phyloP scores from a whole-genome alignment of 768 basidiomycete genomes.

The Serendipita sp. region DNA sequence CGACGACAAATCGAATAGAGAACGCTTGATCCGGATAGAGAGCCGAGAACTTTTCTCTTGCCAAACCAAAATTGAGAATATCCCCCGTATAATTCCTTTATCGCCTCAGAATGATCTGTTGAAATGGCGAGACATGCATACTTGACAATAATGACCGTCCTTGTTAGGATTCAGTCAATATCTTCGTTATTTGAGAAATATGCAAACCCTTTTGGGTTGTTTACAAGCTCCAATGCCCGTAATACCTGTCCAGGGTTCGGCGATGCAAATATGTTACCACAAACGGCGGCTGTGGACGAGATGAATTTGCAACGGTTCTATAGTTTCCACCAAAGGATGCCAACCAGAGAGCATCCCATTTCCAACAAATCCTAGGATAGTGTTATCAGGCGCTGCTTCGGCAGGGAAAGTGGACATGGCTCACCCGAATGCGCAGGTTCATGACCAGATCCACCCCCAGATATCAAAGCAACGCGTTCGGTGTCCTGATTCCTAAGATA shows the following conservation, averaged over 20 bases:
- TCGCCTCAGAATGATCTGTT: background rate
- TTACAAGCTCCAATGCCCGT: conserved; percentile 60
- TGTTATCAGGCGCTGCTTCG: background rate
- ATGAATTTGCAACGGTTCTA: background rate
- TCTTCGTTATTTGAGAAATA: background rate
- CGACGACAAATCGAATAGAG: conserved; percentile 57
- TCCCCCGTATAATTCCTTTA: conserved; percentile 50
- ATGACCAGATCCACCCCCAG: conserved; percentile 78
- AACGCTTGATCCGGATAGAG: conserved; percentile 50
- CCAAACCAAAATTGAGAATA: conserved; percentile 80
- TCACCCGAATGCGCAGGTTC: conserved; percentile 73
- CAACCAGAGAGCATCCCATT: conserved; percentile 63
- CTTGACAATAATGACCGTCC: conserved; percentile 76
- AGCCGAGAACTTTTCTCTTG: conserved; percentile 69
- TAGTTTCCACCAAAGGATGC: background rate
- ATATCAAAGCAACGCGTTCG: conserved; percentile 58
- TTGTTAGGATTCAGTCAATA: conserved; percentile 16
- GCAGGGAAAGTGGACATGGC: background rate
- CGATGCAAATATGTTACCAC: conserved; percentile 80
- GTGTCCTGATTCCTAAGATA: conserved; percentile 40
- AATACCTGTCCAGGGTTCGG: conserved; percentile 77
- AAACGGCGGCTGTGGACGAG: conserved; percentile 45
- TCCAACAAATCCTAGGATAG: conserved; percentile 25
- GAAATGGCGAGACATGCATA: conserved; percentile 18
- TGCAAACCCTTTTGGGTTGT: conserved; percentile 52